A percentile compares a stretch with the other conserved stretches of the same genome.
phyloP scores from a whole-genome alignment of 148 eudicot species.

The Rhododendron kiyosumense region DNA sequence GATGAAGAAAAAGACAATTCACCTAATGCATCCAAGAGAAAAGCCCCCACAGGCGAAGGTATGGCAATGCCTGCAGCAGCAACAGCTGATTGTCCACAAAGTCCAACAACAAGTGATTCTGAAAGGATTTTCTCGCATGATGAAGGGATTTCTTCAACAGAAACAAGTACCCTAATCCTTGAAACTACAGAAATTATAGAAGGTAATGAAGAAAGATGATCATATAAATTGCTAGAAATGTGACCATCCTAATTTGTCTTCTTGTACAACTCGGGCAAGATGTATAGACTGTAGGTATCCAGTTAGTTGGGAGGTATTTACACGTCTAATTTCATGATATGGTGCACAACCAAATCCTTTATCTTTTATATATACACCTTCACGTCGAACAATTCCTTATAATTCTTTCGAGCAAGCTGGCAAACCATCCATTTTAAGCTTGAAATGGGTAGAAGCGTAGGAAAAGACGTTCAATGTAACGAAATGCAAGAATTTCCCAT shows the following conservation, averaged over 20 bases:
- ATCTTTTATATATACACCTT: not conserved
- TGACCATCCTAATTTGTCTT: not conserved
- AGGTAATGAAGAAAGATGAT: not conserved
- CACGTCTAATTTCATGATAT: not conserved
- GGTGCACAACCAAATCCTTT: not conserved
- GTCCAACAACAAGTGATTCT: constrained; percentile 12
- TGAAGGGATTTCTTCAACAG: constrained; percentile 25
- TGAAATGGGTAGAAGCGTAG: not conserved
- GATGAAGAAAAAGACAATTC: constrained; percentile 19
- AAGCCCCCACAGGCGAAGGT: not conserved
- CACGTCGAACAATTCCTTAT: not conserved
- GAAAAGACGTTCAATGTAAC: not conserved
- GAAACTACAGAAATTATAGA: constrained; percentile 6
- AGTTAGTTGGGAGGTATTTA: not conserved
- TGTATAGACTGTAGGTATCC: not conserved
- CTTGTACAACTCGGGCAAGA: not conserved
- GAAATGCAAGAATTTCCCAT: not conserved
- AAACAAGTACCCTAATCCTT: constrained; percentile 13
- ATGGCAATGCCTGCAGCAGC: not conserved
- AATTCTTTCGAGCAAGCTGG: not conserved
- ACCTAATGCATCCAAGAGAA: constrained; percentile 8
- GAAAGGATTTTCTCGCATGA: constrained; percentile 10
- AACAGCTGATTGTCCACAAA: not conserved
- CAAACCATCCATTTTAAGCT: not conserved
- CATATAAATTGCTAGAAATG: not conserved